Base-by-base conservation (phyloP, 305 asterid species). In the Vinca major region DNA sequence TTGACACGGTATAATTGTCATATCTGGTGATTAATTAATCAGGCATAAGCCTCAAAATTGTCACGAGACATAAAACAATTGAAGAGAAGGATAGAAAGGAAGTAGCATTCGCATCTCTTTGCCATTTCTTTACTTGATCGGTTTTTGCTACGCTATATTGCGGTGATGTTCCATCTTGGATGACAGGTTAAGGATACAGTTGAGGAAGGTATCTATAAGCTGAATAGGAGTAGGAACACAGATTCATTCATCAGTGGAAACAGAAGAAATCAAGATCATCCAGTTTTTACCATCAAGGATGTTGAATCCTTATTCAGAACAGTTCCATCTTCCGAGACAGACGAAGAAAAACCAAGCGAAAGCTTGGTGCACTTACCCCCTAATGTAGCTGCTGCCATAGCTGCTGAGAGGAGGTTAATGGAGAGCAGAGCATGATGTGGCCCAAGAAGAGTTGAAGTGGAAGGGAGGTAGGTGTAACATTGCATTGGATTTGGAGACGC, bases 201-300 rank as follows among this genome's bases (percentile, higher is more conserved):
- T 4, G 98, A 93, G 77, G 98, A 93, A 79, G 86, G 97, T 83
- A 81, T 93, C 80, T 83, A 85, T 72, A 90, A 89, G 76, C 60
- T 93, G 80, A 93, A 93, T 65, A 85, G 82, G 82, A 87, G 96
- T 75, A 80, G 95, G 80, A 79, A 82, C 63, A 79, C 79, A 33
- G 86, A 83, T 52, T 85, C 91, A 2, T 86, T 88, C 60, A 82
- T 90, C 74, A 90, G 97, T 65, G 97, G 97, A 71, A 93, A 88
- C 85, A 68, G 92, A 60, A 90, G 83, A 86, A 93, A 93, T 81
- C 91, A 83, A 75, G 97, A 93, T 83, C 94, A 90, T 67, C 97
- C 97, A 5, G 79, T 87, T 68, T 74, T 93, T 80, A 90, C 98
- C 0, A 84, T 93, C 65, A 79, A 67, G 70, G 98, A 93, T 37